Percentiles rank a stretch among this genome's conserved stretches.
These are phyloP conservation scores for Spiromastix sp. DNA, from an alignment of 2,329 filamentous ascomycete genomes.

Conservation along the genomic window DNA sequence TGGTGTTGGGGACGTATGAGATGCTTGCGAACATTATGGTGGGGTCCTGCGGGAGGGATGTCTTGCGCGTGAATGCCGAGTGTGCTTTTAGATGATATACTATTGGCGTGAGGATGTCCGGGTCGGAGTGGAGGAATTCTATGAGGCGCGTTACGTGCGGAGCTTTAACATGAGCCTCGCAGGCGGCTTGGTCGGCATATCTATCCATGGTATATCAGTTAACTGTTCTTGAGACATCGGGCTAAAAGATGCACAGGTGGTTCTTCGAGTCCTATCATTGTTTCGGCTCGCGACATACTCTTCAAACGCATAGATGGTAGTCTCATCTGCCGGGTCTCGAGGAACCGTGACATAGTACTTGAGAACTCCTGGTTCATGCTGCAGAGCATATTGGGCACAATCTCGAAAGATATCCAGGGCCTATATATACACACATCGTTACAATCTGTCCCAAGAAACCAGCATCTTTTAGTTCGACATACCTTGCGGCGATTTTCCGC, in stretches of 20 bases:
- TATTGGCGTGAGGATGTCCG: constrained; percentile 2
- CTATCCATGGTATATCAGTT: background rate
- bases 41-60: background rate
- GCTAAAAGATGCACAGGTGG: no score
- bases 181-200: constrained; percentile 1
- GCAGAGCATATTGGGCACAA: background rate
- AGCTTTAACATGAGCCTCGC: background rate
- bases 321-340: background rate
- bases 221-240: background rate
- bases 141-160: background rate
- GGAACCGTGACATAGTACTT: constrained; percentile 1
- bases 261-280: no score
- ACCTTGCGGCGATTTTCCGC: constrained; percentile 1
- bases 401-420: background rate
- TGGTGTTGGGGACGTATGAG: background rate
- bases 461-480: no score
- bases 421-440: background rate
- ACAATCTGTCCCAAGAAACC: background rate
- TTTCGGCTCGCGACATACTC: constrained; percentile 2
- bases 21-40: constrained; percentile 1
- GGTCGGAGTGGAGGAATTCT: constrained; percentile 1
- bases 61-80: background rate
- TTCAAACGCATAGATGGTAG: constrained; percentile 1
- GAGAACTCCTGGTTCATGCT: background rate
- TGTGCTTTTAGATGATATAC: background rate